Base-by-base conservation (phyloP, 345 rosid species). In the Populus ilicifolia region DNA sequence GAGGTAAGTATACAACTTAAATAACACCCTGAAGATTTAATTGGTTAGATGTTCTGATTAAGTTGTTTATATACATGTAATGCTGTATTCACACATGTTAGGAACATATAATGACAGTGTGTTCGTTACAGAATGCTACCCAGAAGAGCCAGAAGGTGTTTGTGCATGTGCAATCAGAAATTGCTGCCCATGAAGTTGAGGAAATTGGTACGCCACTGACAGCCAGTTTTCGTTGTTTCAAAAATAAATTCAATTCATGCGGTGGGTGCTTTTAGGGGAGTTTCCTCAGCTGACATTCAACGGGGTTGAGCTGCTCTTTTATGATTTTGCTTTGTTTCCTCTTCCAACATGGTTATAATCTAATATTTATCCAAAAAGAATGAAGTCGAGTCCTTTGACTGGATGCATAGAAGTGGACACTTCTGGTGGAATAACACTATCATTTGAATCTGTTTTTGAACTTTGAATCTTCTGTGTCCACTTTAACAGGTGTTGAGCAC, bases 121-220 rank as follows among this genome's bases (percentile, higher is more conserved):
- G 23, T 74, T 66, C 65, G 46, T 81, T 83, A 52, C 89, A 91
- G 91, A 91, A 92, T 87, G 96, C 94, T 46, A 92, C 98, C 9
- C 96, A 92, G 79, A 94, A 94, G 74, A 92, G 96, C 83, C 96
- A 92, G 81, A 90, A 91, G 78, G 90, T 90, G 27, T 92, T 94
- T 5, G 93, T 92, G 72, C 94, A 94, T 30, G 91, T 92, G 33
- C 85, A 85, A 14, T 90, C 92, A 23, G 96, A 94, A 84, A 92
- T 92, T 80, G 91, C 91, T 64, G 92, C 98, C 74, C 96, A 92
- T 78, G 94, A 94, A 75, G 97, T 92, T 39, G 93, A 94, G 90
- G 96, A 92, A 87, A 94, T 92, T 61, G 98, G 98, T 91, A 89
- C 79, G 89, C 29, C 5, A 6, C 27, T 69, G 67, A 14, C 65